A percentile compares a stretch with the other conserved stretches of the same genome.
Evolutionary conservation across 371 early-diverging fungal species (phyloP).

Genomic region (Phascolomyces articulosus): DNA sequence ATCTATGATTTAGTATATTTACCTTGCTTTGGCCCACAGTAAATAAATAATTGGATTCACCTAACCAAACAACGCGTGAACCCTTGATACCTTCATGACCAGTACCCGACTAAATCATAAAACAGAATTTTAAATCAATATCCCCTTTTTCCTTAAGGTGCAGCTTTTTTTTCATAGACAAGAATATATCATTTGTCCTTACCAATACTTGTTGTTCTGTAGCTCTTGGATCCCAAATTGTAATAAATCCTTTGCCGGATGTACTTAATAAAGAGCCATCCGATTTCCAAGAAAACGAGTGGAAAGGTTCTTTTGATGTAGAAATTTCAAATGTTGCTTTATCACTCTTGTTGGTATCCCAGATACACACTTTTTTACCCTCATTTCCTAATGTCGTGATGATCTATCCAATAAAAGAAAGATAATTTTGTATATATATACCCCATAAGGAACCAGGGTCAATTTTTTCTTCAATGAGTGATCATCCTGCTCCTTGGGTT

Average conservation of each 20-base stretch:
- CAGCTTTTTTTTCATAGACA: no score
- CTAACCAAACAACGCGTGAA: constrained; percentile 70
- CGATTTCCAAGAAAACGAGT: constrained; percentile 63
- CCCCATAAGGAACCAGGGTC: no score
- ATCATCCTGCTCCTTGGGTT: no score
- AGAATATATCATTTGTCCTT: not conserved
- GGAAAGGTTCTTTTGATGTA: constrained; percentile 31
- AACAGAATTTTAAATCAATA: not conserved
- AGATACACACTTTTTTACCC: constrained; percentile 64
- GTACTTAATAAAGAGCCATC: constrained; percentile 66
- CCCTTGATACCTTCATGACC: constrained; percentile 70
- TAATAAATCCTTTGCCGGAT: constrained; percentile 55
- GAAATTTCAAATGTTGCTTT: constrained; percentile 8
- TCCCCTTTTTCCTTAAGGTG: no score
- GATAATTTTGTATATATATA: no score
- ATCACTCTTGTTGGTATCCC: constrained; percentile 61
- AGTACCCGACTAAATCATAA: constrained; percentile 37
- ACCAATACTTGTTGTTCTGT: constrained; percentile 20
- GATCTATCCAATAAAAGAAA: constrained; percentile 20
- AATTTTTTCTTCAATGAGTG: no score
- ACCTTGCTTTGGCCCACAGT: constrained; percentile 72
- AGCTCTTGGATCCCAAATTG: constrained; percentile 69
- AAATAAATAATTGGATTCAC: constrained; percentile 60
- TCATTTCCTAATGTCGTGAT: constrained; percentile 39
- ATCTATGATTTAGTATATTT: not conserved